Evolutionary conservation across 1,284 basidiomycete genomes (phyloP).

Genomic region (Malassezia vespertilionis): DNA sequence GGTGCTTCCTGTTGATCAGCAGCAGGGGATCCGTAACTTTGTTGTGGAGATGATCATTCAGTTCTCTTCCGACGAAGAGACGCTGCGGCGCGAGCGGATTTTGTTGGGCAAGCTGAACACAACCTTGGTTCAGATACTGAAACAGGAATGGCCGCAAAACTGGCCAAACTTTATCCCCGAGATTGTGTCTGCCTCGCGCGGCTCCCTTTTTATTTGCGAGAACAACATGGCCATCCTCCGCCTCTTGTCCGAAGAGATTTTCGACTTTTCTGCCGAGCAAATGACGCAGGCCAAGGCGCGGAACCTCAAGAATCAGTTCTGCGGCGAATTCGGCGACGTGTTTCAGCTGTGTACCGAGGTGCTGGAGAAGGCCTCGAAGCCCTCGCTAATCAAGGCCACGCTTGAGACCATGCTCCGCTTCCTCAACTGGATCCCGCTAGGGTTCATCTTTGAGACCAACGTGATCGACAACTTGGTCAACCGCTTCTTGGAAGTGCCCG

Average conservation of each 20-base stretch:
- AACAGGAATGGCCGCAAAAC: conserved; percentile 99
- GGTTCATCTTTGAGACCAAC: conserved; percentile 97
- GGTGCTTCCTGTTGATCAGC: conserved; percentile 79
- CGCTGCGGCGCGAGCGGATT: conserved; percentile 81
- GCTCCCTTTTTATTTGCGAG: conserved; percentile 90
- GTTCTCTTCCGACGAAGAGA: conserved; percentile 65
- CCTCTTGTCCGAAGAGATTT: conserved; percentile 95
- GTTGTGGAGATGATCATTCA: conserved; percentile 87
- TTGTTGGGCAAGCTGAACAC: conserved; percentile 96
- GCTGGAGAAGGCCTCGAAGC: conserved; percentile 92
- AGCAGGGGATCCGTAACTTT: conserved; percentile 77
- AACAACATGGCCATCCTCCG: conserved; percentile 99
- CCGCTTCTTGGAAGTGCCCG: conserved; percentile 84
- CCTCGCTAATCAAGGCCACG: conserved; percentile 86
- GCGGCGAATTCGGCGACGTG: conserved; percentile 46
- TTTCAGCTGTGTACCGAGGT: conserved; percentile 58
- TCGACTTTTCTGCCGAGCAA: conserved; percentile 96
- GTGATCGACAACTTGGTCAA: conserved; percentile 89
- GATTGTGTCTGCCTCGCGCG: conserved; percentile 91
- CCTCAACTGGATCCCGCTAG: conserved; percentile 98
- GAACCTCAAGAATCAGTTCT: conserved; percentile 69
- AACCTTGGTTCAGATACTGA: conserved; percentile 90
- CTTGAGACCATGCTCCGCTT: conserved; percentile 91
- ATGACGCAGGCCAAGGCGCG: conserved; percentile 98
- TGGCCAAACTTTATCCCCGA: conserved; percentile 98